Conservation (phyloP, 2,329 filamentous ascomycete genomes). For the Sordariomycetes sp. region DNA sequence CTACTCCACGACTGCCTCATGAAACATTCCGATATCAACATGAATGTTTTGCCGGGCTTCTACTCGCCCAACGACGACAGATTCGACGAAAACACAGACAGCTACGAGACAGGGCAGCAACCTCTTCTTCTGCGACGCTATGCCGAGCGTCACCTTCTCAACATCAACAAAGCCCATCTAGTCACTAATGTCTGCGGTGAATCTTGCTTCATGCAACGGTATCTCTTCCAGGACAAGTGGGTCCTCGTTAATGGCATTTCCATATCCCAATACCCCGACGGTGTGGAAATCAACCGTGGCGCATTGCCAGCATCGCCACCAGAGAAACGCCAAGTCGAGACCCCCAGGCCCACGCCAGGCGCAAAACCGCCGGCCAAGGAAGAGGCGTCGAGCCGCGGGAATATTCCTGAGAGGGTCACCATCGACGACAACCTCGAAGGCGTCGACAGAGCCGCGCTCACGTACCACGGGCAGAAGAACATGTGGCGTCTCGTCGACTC, state of each 20-base stretch:
- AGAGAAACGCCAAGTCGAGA: background rate
- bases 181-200: conserved; percentile 33
- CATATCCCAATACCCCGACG: conserved; percentile 30
- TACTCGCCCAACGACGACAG: conserved; percentile 26
- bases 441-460: conserved; percentile 18
- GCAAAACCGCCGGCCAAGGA: conserved; percentile 3
- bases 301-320: conserved; percentile 5
- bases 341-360: background rate
- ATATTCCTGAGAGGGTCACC: conserved; percentile 17
- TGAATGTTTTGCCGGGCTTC: conserved; percentile 33
- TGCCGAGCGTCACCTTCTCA: conserved; percentile 25
- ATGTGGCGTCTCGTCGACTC: conserved; percentile 33
- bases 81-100: conserved; percentile 16
- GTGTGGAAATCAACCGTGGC: conserved; percentile 13
- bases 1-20: conserved; percentile 30
- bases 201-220: conserved; percentile 36
- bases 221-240: conserved; percentile 35
- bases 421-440: conserved; percentile 16
- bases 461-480: conserved; percentile 23
- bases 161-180: conserved; percentile 29
- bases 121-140: conserved; percentile 32
- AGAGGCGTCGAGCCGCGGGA: conserved; percentile 3
- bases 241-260: conserved; percentile 37
- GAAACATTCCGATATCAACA: conserved; percentile 19
- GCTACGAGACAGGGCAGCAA: conserved; percentile 28